These are phyloP conservation scores for Cystobasidium slooffiae DNA, from an alignment of 1,284 basidiomycete species.

Conservation along the genomic window DNA sequence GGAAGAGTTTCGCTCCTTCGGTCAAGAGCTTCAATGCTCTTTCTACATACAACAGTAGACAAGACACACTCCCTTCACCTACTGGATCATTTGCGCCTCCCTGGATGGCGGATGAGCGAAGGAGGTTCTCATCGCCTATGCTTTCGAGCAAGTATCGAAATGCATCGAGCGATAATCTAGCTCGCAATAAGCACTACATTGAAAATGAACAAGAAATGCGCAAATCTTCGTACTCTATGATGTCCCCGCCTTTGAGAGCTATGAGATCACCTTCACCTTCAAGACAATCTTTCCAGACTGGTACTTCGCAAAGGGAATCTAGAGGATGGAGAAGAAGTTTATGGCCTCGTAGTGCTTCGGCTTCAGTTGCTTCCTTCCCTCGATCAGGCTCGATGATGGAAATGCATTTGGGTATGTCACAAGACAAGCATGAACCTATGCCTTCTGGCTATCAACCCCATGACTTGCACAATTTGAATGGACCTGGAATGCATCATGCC, in stretches of 20 bases:
- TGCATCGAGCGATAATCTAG: slow-evolving; percentile 43
- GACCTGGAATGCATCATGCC: neutral
- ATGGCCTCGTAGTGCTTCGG: slow-evolving; percentile 37
- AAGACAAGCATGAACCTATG: slow-evolving; percentile 48
- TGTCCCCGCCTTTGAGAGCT: slow-evolving; percentile 14
- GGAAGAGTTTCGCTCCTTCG: slow-evolving; percentile 29
- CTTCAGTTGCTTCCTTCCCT: slow-evolving; percentile 55
- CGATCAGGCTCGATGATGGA: slow-evolving; percentile 58
- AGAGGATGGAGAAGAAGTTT: slow-evolving; percentile 35
- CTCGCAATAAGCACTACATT: slow-evolving; percentile 38
- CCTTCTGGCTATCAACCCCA: neutral
- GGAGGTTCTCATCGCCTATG: slow-evolving; percentile 44
- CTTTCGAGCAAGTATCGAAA: slow-evolving; percentile 15
- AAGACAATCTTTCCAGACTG: slow-evolving; percentile 31
- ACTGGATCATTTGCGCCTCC: slow-evolving; percentile 44
- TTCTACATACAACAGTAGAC: neutral
- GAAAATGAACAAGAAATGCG: slow-evolving; percentile 27
- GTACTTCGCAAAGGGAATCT: slow-evolving; percentile 20
- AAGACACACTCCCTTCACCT: slow-evolving; percentile 10
- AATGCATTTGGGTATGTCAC: slow-evolving; percentile 58
- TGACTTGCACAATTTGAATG: neutral
- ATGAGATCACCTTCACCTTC: slow-evolving; percentile 29
- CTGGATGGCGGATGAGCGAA: slow-evolving; percentile 45
- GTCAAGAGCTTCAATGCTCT: slow-evolving; percentile 29
- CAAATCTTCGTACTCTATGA: slow-evolving; percentile 38